Base-by-base conservation (phyloP, 208 protist genomes). In the Leishmania braziliensis region DNA sequence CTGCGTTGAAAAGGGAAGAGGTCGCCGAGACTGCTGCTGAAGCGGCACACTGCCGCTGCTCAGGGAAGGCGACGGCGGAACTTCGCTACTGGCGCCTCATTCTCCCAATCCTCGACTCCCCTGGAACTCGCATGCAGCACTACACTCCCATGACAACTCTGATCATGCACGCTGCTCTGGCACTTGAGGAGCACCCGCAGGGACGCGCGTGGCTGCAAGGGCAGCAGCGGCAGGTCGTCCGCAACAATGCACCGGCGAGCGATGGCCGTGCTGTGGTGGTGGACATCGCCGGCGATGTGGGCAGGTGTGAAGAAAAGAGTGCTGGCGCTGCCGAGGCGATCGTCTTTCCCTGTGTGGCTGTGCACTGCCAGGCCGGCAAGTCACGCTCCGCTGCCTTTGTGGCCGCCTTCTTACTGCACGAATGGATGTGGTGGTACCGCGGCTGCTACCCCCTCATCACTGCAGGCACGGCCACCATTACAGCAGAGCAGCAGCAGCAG, bases 331-430 rank as follows among this genome's bases (percentile, higher is more conserved):
- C 69, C 50, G 29, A 56, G 62, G 16, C 73, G 10, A 20, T 66
- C 3, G 29, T 82, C 65, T 48, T 58, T 53, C 86, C 86, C 26
- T 87, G 85, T 39, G 90, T 91, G 20, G 89, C 91, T 78, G 88
- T 93, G 50, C 88, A 97, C 82, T 97, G 93, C 79, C 75, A 91
- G 14, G 93, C 93, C 18, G 93, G 93, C 46, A 86, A 84, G 23
- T 95, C 90, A 3, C 93, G 93, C 79, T 95, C 90, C 18, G 90
- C 85, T 56, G 87, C 90, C 50, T 74, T 95, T 8, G 85, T 93
- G 23, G 87, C 83, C 51, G 90, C 90, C n/a, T 95, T 92, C 63
- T 82, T 95, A 54, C 69, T 97, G 36, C 79, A 81, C 2, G 85
- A 85, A 72, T 95, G 86, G 80, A 85, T 85, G 82, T 78, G 75